Conservation (phyloP, 2,329 filamentous ascomycete genomes). For the Aspergillus oerlinghausenensis region DNA sequence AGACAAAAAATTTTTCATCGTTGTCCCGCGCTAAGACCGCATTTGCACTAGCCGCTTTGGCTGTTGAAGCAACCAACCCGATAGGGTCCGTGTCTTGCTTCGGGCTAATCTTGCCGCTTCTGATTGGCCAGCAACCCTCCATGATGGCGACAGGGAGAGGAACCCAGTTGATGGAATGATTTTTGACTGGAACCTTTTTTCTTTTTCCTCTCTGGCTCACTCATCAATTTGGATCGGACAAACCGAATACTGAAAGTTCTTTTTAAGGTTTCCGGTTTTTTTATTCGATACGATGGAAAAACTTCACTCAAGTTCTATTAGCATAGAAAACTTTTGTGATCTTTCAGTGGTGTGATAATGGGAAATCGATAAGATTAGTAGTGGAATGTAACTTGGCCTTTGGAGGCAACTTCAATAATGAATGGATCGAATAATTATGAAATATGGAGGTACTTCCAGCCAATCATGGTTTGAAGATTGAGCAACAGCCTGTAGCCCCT, state of each 20-base stretch:
- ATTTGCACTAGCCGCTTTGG: constrained; percentile 13
- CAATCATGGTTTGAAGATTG: neutral
- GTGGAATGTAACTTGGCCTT: neutral
- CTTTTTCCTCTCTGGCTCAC: neutral
- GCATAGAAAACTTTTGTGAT: neutral
- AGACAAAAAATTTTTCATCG: constrained; percentile 12
- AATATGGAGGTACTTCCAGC: neutral
- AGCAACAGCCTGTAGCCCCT: neutral
- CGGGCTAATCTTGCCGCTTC: constrained; percentile 2
- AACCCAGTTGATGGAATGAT: neutral
- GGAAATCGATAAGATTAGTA: neutral
- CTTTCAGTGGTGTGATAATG: neutral
- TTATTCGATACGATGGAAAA: neutral
- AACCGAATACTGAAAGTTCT: constrained; percentile 1
- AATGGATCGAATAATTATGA: neutral
- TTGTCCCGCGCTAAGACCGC: constrained; percentile 22
- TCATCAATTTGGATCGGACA: constrained; percentile 2
- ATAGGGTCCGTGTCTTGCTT: constrained; percentile 16
- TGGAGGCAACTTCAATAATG: neutral
- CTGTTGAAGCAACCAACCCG: constrained; percentile 17
- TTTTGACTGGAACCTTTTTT: neutral
- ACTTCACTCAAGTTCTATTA: neutral
- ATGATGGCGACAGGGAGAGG: neutral
- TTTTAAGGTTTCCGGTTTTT: neutral
- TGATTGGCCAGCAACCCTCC: constrained; percentile 8